Percentiles rank a stretch among this genome's conserved stretches.
Conservation (phyloP, 2,329 filamentous ascomycete species). For the Trichophaea hybrida region DNA sequence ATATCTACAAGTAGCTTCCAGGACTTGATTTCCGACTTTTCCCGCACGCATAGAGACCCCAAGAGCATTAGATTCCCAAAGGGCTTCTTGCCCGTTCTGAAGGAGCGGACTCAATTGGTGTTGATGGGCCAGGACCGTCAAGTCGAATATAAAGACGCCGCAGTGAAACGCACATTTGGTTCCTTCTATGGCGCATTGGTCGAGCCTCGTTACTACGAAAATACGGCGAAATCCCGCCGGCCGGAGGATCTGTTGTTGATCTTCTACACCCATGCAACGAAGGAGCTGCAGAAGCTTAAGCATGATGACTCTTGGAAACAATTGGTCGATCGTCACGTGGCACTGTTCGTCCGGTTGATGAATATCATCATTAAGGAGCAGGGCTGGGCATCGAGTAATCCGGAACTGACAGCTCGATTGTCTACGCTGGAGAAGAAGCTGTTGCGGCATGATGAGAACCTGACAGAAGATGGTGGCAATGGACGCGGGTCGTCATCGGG, state of each 20-base stretch:
- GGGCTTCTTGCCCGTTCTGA: slow-evolving; percentile 54
- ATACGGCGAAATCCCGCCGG: slow-evolving; percentile 83
- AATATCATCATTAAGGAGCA: slow-evolving; percentile 66
- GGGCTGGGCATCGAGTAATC: slow-evolving; percentile 70
- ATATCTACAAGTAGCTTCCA: slow-evolving; percentile 27
- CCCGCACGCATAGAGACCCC: slow-evolving; percentile 41
- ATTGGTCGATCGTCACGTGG: slow-evolving; percentile 85
- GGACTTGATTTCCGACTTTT: slow-evolving; percentile 76
- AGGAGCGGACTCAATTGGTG: slow-evolving; percentile 68
- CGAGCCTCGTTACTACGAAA: slow-evolving; percentile 72
- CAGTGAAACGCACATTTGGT: slow-evolving; percentile 85
- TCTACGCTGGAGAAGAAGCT: slow-evolving; percentile 82
- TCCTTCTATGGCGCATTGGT: slow-evolving; percentile 90
- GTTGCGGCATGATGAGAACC: slow-evolving; percentile 81
- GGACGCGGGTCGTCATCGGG: slow-evolving; percentile 30
- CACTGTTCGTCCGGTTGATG: slow-evolving; percentile 80
- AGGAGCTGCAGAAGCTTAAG: slow-evolving; percentile 61
- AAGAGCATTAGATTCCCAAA: slow-evolving; percentile 59
- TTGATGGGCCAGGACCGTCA: slow-evolving; percentile 68
- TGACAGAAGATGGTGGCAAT: slow-evolving; percentile 46
- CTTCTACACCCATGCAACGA: slow-evolving; percentile 89
- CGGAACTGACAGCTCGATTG: slow-evolving; percentile 67
- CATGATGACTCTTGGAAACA: slow-evolving; percentile 81
- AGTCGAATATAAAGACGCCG: slow-evolving; percentile 78
- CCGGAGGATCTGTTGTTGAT: slow-evolving; percentile 88